These are phyloP conservation scores for Heterobasidion parviporum DNA, from an alignment of 1,284 basidiomycete genomes.

Conservation along the genomic window DNA sequence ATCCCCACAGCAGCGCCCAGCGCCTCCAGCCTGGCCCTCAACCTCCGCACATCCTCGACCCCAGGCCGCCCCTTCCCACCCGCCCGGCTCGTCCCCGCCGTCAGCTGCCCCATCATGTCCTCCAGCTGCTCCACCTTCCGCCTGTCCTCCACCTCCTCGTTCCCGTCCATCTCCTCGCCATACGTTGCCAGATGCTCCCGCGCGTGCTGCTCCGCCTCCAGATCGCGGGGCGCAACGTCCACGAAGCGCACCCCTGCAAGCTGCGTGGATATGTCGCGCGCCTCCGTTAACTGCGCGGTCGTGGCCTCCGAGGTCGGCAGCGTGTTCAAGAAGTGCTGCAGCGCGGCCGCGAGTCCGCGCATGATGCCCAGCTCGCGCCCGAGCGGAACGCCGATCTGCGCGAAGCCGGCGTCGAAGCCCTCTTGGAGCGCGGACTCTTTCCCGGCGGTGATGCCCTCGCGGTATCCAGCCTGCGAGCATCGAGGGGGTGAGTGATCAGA, in stretches of 20 bases:
- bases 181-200: constrained; percentile 45
- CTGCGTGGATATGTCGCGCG: constrained; percentile 40
- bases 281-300: constrained; percentile 23
- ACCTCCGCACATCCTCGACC: constrained; percentile 30
- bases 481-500: not conserved
- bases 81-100: constrained; percentile 17
- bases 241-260: constrained; percentile 53
- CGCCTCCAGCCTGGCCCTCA: constrained; percentile 31
- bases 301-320: constrained; percentile 12
- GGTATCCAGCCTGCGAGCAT: constrained; percentile 63
- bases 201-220: constrained; percentile 67
- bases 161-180: constrained; percentile 21
- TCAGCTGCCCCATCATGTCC: constrained; percentile 42
- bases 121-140: constrained; percentile 45
- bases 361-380: constrained; percentile 67
- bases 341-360: constrained; percentile 56
- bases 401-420: constrained; percentile 79
- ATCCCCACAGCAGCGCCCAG: constrained; percentile 28
- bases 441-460: constrained; percentile 81
- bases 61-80: constrained; percentile 26
- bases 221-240: constrained; percentile 61
- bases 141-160: constrained; percentile 37
- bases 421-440: constrained; percentile 74
- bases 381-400: constrained; percentile 59
- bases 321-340: constrained; percentile 40